Evolutionary conservation across 192 early-diverging fungal genomes (phyloP), one percentile per base, ranked within the genome.

Genomic region (Coemansia sp.): DNA sequence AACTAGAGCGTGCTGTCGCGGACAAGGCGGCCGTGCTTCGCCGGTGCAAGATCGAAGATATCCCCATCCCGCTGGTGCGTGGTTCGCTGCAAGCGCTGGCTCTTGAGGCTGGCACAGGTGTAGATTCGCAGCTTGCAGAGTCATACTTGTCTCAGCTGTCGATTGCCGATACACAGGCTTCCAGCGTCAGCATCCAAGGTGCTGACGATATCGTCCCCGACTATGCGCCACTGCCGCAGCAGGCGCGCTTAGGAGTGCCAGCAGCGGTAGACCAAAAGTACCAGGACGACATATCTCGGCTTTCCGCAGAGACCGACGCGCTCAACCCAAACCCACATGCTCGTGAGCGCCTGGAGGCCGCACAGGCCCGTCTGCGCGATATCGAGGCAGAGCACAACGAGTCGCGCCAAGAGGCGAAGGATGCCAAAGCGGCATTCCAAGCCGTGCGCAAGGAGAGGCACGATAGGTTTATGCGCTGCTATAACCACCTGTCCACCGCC

Each of bases 291-390:
- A 63, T 82, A 31, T 48, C 66, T 11, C 75, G 70, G 1, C 61
- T 82, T 36, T 38, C 70, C 0, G 55, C 65, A 0, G 79, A 82
- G 52, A 89, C 97, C 61, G 95, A 96, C 35, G 85, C 86, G 50
- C 72, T 97, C 64, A 92, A 93, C 16, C 97, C 97, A 10, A 98
- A 96, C 68, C 87, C 96, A 68, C 88, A 94, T 37, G 93, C 95
- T 0, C 86, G 91, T 34, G 93, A 97, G 57, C 88, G 88, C 33
- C 83, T 98, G 53, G 93, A 92, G 41, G 91, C 90, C 4, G 92
- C 95, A 0, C 93, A 94, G 58, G 76, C 73, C 47, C 88, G 91
- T 57, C 72, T 97, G 50, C 87, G 79, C 34, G 86, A 90, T 36
- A 91, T 93, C 12, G 93, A 94, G 33, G 81, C 82, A 5, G 93